Evolutionary conservation across 177 flowering plant genomes (phyloP).

Genomic region (Tripterygium wilfordii): DNA sequence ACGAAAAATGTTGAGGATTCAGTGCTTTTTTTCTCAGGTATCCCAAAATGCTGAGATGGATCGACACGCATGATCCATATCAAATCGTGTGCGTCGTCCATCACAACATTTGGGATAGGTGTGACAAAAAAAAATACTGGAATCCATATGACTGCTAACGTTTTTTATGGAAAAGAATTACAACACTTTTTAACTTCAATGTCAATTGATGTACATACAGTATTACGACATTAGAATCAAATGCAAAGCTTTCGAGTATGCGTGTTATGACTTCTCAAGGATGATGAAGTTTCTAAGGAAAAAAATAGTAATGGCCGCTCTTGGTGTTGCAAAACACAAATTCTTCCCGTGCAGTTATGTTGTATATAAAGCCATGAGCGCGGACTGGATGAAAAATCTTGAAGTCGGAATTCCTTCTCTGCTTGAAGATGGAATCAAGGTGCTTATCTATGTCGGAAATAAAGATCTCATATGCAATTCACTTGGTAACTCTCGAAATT

Average conservation of each 20-base stretch:
- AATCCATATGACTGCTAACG: background rate
- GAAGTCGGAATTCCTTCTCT: slow-evolving; percentile 63
- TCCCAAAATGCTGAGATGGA: no score
- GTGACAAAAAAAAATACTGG: background rate
- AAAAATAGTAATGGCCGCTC: slow-evolving; percentile 39
- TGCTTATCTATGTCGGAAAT: slow-evolving; percentile 61
- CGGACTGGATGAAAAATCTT: slow-evolving; percentile 74
- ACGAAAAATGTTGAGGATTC: no score
- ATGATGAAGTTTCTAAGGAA: slow-evolving; percentile 49
- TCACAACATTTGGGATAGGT: no score
- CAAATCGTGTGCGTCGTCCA: no score
- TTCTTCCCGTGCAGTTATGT: slow-evolving; percentile 61
- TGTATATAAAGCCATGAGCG: slow-evolving; percentile 48
- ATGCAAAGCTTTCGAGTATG: slow-evolving; percentile 46
- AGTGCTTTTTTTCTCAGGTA: no score
- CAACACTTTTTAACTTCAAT: background rate
- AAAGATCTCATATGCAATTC: slow-evolving; percentile 72
- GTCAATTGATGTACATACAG: slow-evolving; percentile 37
- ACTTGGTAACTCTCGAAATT: no score
- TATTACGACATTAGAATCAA: slow-evolving; percentile 63
- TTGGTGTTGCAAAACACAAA: slow-evolving; percentile 60
- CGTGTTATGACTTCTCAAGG: slow-evolving; percentile 73
- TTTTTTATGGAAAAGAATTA: background rate
- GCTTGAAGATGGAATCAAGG: slow-evolving; percentile 54
- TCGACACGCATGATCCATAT: no score